A percentile compares a stretch with the other conserved stretches of the same genome.
Conservation (phyloP, 2,329 filamentous ascomycete species). For the Ophiosphaerella herpotricha region DNA sequence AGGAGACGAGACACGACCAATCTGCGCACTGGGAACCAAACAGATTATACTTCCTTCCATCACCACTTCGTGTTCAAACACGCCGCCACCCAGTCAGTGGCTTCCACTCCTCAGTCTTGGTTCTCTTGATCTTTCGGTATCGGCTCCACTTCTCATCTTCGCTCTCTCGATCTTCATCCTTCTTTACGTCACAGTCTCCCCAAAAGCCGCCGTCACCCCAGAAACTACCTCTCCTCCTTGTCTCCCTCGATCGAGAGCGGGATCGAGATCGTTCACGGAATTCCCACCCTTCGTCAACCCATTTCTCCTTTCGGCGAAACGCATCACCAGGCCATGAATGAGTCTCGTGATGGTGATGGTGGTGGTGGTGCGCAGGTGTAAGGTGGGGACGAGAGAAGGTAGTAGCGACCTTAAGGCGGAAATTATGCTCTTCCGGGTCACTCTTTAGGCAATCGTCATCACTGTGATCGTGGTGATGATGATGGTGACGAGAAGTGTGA, state of each 20-base stretch:
- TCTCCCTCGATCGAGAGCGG: slow-evolving; percentile 11
- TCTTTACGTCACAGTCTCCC: slow-evolving; percentile 1
- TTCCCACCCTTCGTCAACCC: slow-evolving; percentile 33
- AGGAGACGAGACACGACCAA: too few relatives aligned
- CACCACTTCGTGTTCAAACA: background rate
- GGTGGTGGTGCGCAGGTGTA: background rate
- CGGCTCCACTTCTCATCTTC: slow-evolving; percentile 29
- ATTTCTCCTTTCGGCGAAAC: slow-evolving; percentile 31
- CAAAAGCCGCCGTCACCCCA: slow-evolving; percentile 17
- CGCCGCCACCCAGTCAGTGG: slow-evolving; percentile 33
- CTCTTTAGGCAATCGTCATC: slow-evolving; percentile 13
- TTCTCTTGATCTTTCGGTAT: slow-evolving; percentile 33
- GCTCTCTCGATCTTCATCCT: slow-evolving; percentile 17
- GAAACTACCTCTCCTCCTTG: slow-evolving; percentile 10
- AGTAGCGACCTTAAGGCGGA: slow-evolving; percentile 28
- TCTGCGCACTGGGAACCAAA: too few relatives aligned
- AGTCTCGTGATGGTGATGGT: slow-evolving; percentile 5
- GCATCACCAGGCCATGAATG: slow-evolving; percentile 25
- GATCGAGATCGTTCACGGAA: slow-evolving; percentile 22
- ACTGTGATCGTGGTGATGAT: slow-evolving; percentile 9
- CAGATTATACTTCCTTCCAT: background rate
- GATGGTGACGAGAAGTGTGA: slow-evolving; percentile 6
- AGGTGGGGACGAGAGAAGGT: slow-evolving; percentile 22
- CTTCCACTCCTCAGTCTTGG: slow-evolving; percentile 36
- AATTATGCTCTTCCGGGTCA: slow-evolving; percentile 24